These are phyloP conservation scores for Saccharum officinarum DNA, from an alignment of 176 grass and related monocot species.

Conservation along the genomic window DNA sequence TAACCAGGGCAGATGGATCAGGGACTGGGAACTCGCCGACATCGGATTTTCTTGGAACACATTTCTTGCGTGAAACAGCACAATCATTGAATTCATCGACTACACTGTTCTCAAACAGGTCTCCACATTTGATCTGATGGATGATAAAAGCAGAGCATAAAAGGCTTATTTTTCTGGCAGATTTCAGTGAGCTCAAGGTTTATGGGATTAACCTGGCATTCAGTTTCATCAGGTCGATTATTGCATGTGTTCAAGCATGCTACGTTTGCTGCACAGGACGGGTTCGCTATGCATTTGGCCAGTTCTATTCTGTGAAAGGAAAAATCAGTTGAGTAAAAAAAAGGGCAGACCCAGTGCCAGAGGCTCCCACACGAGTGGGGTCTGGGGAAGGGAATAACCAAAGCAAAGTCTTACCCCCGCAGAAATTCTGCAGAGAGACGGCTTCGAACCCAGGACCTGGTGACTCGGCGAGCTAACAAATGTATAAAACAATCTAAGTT, in stretches of 20 bases:
- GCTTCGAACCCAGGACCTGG: no score
- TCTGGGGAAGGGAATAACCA: no score
- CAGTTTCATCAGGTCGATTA: slow-evolving; percentile 88
- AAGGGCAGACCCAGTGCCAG: no score
- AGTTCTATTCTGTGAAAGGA: slow-evolving; percentile 70
- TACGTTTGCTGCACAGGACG: slow-evolving; percentile 91
- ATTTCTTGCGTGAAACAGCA: slow-evolving; percentile 94
- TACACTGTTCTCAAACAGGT: slow-evolving; percentile 89
- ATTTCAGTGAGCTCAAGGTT: background rate
- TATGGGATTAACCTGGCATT: slow-evolving; percentile 77
- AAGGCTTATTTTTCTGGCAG: background rate
- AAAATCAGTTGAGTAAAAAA: background rate
- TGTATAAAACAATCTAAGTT: background rate
- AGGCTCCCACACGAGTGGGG: no score
- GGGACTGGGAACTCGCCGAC: slow-evolving; percentile 85
- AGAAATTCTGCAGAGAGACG: no score
- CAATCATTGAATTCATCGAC: slow-evolving; percentile 98
- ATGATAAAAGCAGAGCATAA: slow-evolving; percentile 1
- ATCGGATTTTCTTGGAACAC: slow-evolving; percentile 82
- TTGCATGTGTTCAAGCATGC: slow-evolving; percentile 97
- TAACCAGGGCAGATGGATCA: slow-evolving; percentile 63
- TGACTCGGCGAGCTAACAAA: background rate
- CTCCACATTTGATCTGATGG: slow-evolving; percentile 88
- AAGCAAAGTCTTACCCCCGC: no score
- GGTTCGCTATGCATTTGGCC: slow-evolving; percentile 93